Conservation (phyloP, 2,329 filamentous ascomycete genomes). For the Ophidiomyces ophidiicola region DNA sequence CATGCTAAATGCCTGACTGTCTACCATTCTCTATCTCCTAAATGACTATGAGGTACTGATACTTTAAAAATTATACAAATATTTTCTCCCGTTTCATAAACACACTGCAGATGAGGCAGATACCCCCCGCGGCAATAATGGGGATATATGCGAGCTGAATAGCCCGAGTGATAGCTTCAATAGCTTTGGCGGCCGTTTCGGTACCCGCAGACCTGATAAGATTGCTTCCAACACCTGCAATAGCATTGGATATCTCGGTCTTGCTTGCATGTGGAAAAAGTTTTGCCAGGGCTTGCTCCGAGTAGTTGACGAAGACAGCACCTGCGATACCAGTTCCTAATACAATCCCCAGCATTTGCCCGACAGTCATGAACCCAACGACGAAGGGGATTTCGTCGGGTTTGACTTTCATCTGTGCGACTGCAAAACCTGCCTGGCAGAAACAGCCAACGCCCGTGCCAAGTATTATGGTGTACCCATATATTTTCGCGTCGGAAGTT, state of each 20-base stretch:
- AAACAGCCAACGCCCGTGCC: conserved; percentile 28
- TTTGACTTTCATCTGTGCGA: conserved; percentile 28
- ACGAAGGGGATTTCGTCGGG: conserved; percentile 23
- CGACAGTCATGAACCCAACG: conserved; percentile 25
- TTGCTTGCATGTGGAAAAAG: not conserved
- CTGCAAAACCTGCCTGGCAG: conserved; percentile 29
- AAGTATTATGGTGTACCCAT: conserved; percentile 28
- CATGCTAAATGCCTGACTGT: too few species aligned
- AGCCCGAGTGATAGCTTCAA: conserved; percentile 21
- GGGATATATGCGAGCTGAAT: conserved; percentile 23
- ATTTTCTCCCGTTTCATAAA: conserved; percentile 6
- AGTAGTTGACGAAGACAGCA: conserved; percentile 18
- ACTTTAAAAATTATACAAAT: too few species aligned
- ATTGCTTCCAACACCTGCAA: conserved; percentile 20
- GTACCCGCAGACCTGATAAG: conserved; percentile 22
- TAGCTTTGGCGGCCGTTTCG: conserved; percentile 19
- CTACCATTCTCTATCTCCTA: too few species aligned
- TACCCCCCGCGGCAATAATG: conserved; percentile 18
- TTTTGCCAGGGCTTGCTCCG: not conserved
- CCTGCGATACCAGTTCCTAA: not conserved
- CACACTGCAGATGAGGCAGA: conserved; percentile 14
- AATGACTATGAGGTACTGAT: too few species aligned
- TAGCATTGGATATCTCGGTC: not conserved
- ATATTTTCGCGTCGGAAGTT: conserved; percentile 17
- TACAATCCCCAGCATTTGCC: not conserved